phyloP scores from a whole-genome alignment of 345 rosid species.

The Syzygium grande region DNA sequence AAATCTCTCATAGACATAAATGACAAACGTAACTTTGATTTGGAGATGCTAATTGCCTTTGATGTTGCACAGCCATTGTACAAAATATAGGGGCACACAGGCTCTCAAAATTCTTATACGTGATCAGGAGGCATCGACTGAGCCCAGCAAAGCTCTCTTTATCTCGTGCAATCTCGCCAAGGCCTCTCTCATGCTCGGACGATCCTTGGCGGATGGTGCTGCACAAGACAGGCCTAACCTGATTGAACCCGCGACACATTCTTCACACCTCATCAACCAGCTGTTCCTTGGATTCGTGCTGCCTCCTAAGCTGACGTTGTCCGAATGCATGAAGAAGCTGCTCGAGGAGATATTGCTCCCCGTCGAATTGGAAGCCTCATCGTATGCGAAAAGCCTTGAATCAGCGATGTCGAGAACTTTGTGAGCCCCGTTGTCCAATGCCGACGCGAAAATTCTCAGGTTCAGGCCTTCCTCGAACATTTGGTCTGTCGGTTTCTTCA shows the following conservation, averaged over 20 bases:
- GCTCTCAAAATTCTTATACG: not conserved
- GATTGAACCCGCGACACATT: not conserved
- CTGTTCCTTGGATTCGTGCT: not conserved
- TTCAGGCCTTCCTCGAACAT: slow-evolving; percentile 9
- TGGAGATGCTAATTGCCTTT: too few relatives aligned
- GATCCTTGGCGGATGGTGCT: slow-evolving; percentile 4
- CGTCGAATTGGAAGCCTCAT: not conserved
- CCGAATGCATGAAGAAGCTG: not conserved
- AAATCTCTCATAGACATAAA: not conserved
- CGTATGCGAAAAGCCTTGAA: not conserved
- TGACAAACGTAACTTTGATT: not conserved
- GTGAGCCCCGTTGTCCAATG: not conserved
- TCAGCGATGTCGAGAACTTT: not conserved
- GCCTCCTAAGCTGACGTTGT: not conserved
- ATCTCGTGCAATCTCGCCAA: slow-evolving; percentile 1
- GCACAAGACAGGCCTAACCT: slow-evolving; percentile 13
- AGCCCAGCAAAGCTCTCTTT: not conserved
- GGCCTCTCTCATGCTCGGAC: slow-evolving; percentile 9
- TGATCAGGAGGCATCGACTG: not conserved
- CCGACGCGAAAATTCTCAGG: not conserved
- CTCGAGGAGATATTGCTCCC: not conserved
- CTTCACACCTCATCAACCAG: not conserved
- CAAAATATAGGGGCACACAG: not conserved
- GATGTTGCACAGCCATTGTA: not conserved
- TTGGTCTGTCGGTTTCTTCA: slow-evolving; percentile 4